These are phyloP conservation scores for Annulohypoxylon truncatum DNA, from an alignment of 2,329 filamentous ascomycete genomes.

Conservation along the genomic window DNA sequence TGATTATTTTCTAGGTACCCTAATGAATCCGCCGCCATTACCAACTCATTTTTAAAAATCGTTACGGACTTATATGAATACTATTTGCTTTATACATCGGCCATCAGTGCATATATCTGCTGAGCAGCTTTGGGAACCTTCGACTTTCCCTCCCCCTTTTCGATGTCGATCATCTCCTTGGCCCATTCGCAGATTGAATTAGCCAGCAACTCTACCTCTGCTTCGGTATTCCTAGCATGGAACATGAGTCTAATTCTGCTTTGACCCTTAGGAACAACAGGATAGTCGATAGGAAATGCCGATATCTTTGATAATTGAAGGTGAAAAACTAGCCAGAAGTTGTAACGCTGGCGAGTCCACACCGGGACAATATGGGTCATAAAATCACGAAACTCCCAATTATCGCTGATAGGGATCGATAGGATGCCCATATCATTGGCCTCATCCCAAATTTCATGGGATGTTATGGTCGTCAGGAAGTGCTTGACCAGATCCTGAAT, in stretches of 20 bases:
- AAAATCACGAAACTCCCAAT: conserved; percentile 42
- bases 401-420: conserved; percentile 45
- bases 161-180: conserved; percentile 49
- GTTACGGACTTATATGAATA: neutral
- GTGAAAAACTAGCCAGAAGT: conserved; percentile 44
- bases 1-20: neutral
- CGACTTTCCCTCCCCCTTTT: conserved; percentile 29
- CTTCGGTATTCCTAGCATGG: conserved; percentile 55
- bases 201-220: conserved; percentile 51
- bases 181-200: conserved; percentile 49
- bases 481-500: conserved; percentile 45
- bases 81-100: conserved; percentile 12
- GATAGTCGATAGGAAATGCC: conserved; percentile 52
- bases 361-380: conserved; percentile 50
- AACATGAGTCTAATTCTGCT: conserved; percentile 55
- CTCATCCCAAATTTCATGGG: conserved; percentile 43
- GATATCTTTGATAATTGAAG: conserved; percentile 39
- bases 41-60: neutral
- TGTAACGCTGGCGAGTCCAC: conserved; percentile 43
- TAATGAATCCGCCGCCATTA: neutral
- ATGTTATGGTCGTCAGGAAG: conserved; percentile 47
- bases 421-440: conserved; percentile 48
- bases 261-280: conserved; percentile 55
- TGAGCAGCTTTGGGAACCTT: conserved; percentile 35
- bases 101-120: conserved; percentile 39